Evolutionary conservation across 202 grass and related monocot genomes (phyloP), one percentile per base, ranked within the genome.

Genomic region (Miscanthus sacchariflorus): DNA sequence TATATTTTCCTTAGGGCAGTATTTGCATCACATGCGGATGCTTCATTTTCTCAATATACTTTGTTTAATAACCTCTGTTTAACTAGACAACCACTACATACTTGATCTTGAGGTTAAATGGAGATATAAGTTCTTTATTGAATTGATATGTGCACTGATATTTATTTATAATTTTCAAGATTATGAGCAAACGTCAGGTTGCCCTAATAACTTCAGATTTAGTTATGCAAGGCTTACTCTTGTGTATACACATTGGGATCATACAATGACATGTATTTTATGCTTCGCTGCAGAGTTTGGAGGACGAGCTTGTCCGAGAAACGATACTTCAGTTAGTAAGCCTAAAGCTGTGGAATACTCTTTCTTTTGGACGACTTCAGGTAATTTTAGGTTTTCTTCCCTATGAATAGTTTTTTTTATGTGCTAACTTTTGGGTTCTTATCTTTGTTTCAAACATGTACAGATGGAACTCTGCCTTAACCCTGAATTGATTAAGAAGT

Each of bases 401-500:
- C 11, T 36, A 11, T 38, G 15, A 19, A 30, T 83, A 80, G 11
- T n/a, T 76, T 40, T 69, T 89, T 42, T 77, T 45, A 30, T 72
- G 19, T 56, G 21, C 45, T 76, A 68, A 21, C 15, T 59, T 40
- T 87, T 72, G 70, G 46, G 40, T 91, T 85, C 89, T 92, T 84
- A 91, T 81, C 15, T 61, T 65, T 21, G 79, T 86, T 81, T 90
- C 52, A 76, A 92, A 93, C 66, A 87, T 88, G 6, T 76, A 50
- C 80, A 98, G 97, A 95, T 96, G 97, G 97, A 99, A 81, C 81
- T 99, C 65, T 99, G 89, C 72, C 90, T 92, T 76, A 95, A 99
- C 42, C 94, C 94, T 73, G 91, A 96, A 77, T 89, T 96, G 78
- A 91, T 99, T 83, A 99, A 96, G 87, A 96, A 95, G 85, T 99